These are phyloP conservation scores for Groenewaldozyma tartarivorans DNA, from an alignment of 805 yeast species.

Conservation along the genomic window DNA sequence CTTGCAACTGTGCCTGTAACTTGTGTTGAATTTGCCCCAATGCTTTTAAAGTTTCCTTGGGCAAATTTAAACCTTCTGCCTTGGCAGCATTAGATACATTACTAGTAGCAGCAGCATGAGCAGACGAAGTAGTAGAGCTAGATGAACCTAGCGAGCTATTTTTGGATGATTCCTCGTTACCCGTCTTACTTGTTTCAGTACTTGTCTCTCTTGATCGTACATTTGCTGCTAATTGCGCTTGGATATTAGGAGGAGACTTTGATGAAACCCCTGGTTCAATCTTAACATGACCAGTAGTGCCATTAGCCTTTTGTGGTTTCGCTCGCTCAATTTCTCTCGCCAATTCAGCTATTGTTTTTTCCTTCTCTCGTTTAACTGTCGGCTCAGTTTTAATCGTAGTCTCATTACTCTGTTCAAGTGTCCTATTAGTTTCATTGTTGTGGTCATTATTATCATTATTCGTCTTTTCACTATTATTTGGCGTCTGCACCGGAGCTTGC, in stretches of 20 bases:
- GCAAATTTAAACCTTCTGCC: constrained; percentile 24
- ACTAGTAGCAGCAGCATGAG: background rate
- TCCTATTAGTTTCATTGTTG: background rate
- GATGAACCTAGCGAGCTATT: background rate
- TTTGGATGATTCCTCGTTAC: background rate
- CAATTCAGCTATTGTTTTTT: constrained; percentile 26
- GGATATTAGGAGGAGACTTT: constrained; percentile 13
- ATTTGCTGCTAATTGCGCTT: constrained; percentile 16
- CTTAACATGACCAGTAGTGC: background rate
- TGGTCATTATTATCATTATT: background rate
- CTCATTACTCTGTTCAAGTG: background rate
- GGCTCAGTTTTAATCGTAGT: background rate
- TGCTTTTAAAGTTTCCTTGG: constrained; percentile 60
- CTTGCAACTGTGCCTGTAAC: constrained; percentile 68
- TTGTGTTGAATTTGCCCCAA: constrained; percentile 81
- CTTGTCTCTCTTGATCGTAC: constrained; percentile 7
- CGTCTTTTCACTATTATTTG: too few relatives aligned
- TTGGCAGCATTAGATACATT: constrained; percentile 8
- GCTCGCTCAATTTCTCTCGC: constrained; percentile 22
- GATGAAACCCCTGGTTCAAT: constrained; percentile 2
- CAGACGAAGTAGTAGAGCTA: background rate
- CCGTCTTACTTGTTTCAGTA: constrained; percentile 3
- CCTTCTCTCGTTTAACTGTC: constrained; percentile 14
- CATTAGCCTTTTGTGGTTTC: background rate
- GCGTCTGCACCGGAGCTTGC: background rate